Evolutionary conservation across 2,329 filamentous ascomycete genomes (phyloP), one percentile per base, ranked within the genome.

Genomic region (Calonectria pteridis): DNA sequence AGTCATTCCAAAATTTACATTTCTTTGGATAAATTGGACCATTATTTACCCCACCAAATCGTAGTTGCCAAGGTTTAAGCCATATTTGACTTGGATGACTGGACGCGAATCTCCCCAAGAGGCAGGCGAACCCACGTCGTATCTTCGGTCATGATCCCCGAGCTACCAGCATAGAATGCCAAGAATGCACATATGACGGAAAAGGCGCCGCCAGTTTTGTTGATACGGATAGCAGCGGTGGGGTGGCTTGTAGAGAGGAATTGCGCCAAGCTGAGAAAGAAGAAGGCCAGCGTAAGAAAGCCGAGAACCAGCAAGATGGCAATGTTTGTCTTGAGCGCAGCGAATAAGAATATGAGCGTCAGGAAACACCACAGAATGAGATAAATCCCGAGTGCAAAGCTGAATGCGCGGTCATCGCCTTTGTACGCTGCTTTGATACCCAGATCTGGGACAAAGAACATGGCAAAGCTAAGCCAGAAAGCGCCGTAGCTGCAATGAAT

Each of bases 291-390:
- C 63, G 89, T 87, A 20, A 93, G 87, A 16, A 89, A 90, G 79
- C 89, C 88, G 81, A 93, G 90, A 4, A 92, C 88, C 62, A 84
- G 75, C 78, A 91, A 86, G 82, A 92, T 91, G 62, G 89, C 87
- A 16, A 92, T 84, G 49, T 91, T 92, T 6, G 91, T 92, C 74
- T 87, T 85, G 23, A 92, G 86, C 0, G 89, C 89, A 77, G 88
- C 89, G 70, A 91, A 74, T 26, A 92, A 84, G 69, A 92, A 87
- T 55, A 92, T 73, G 71, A 88, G 82, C 49, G 90, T 92, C 77
- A 92, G 87, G 79, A 92, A 89, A 79, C 89, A 90, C 90, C 90
- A 92, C 40, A 89, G 81, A 80, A 92, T 89, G 73, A 92, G 83
- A 80, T 88, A 92, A 67, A 92, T 86, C 31, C 89, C 90, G 26